A percentile compares a stretch with the other conserved stretches of the same genome.
These are phyloP conservation scores for Ophiosphaerella korrae DNA, from an alignment of 2,329 filamentous ascomycete species.

Conservation along the genomic window DNA sequence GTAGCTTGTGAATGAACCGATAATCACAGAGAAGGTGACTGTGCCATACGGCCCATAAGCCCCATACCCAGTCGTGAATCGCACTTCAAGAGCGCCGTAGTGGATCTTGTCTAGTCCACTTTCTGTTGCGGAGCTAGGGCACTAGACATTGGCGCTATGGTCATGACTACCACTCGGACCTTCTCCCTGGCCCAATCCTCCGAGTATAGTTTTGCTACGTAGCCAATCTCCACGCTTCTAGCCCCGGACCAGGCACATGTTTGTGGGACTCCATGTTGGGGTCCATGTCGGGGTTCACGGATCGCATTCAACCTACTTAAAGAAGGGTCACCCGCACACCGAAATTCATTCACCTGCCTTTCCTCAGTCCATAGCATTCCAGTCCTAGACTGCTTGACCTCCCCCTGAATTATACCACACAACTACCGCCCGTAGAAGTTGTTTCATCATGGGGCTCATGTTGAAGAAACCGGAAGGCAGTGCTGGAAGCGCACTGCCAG, in stretches of 20 bases:
- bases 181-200: slow-evolving; percentile 20
- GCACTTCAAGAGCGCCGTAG: slow-evolving; percentile 9
- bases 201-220: background rate
- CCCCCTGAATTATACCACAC: background rate
- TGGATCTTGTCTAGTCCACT: slow-evolving; percentile 21
- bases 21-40: too few species aligned
- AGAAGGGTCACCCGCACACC: slow-evolving; percentile 9
- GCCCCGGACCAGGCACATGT: slow-evolving; percentile 23
- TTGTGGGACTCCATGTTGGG: slow-evolving; percentile 25
- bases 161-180: slow-evolving; percentile 18
- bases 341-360: slow-evolving; percentile 3
- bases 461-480: slow-evolving; percentile 74
- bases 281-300: slow-evolving; percentile 12
- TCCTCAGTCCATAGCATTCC: background rate
- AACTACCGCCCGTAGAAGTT: slow-evolving; percentile 3
- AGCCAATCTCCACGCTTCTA: slow-evolving; percentile 26
- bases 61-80: slow-evolving; percentile 5
- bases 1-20: too few species aligned
- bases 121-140: slow-evolving; percentile 5
- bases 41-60: too few species aligned
- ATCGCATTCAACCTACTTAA: slow-evolving; percentile 31
- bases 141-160: slow-evolving; percentile 5
- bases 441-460: slow-evolving; percentile 41
- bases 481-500: slow-evolving; percentile 58
- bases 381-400: background rate